phyloP scores from a whole-genome alignment of 2,329 filamentous ascomycete species.

The Penicillium crustosum region DNA sequence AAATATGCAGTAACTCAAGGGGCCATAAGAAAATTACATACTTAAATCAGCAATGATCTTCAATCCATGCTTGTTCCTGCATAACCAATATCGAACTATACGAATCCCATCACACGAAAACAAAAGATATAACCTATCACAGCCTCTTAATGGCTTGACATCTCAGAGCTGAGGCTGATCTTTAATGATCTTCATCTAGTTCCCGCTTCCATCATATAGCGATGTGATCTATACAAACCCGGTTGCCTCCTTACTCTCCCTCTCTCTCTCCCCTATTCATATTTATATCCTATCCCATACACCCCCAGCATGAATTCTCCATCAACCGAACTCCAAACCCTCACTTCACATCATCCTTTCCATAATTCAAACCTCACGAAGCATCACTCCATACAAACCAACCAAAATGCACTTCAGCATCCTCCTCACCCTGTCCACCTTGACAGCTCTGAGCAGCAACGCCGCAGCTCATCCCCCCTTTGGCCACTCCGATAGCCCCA shows the following conservation, averaged over 20 bases:
- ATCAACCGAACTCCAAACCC: neutral
- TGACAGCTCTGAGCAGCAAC: neutral
- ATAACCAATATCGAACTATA: neutral
- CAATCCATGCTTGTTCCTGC: neutral
- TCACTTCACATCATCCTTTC: neutral
- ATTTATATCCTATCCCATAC: neutral
- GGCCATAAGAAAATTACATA: neutral
- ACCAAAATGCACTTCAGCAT: neutral
- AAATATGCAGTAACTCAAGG: neutral
- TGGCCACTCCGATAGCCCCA: neutral
- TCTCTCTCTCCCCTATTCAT: neutral
- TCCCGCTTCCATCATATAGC: neutral
- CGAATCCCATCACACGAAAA: neutral
- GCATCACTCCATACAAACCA: neutral
- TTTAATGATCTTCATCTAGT: neutral
- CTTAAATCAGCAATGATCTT: neutral
- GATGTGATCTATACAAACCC: slow-evolving; percentile 3
- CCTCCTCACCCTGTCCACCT: neutral
- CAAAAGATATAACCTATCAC: neutral
- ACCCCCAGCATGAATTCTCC: no score
- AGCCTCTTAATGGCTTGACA: neutral
- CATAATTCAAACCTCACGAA: neutral
- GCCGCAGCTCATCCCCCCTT: neutral
- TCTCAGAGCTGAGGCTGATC: neutral
- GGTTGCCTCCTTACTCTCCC: neutral